Evolutionary conservation across 352 stramenopile genomes (phyloP).

Genomic region (Phytophthora colocasiae): DNA sequence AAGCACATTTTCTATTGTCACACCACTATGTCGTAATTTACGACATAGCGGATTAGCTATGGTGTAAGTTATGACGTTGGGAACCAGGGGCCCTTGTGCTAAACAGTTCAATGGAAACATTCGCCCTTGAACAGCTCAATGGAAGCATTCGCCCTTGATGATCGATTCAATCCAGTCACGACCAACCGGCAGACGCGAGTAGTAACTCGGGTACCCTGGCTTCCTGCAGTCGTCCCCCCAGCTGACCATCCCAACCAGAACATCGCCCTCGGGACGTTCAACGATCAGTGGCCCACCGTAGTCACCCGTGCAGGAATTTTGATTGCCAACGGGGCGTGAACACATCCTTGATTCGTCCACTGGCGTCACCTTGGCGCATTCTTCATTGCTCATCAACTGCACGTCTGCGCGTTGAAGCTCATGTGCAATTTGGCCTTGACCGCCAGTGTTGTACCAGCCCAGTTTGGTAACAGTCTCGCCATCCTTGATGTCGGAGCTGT

Average conservation of each 20-base stretch:
- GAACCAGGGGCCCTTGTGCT: too few species aligned
- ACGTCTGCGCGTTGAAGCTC: constrained; percentile 50
- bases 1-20: too few species aligned
- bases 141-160: constrained; percentile 5
- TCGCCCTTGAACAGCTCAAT: not conserved
- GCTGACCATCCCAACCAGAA: constrained; percentile 52
- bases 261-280: constrained; percentile 29
- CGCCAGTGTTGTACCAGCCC: constrained; percentile 41
- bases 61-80: too few species aligned
- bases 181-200: constrained; percentile 47
- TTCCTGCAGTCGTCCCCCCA: constrained; percentile 55
- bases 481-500: constrained; percentile 37
- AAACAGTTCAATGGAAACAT: too few species aligned
- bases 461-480: constrained; percentile 38
- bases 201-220: constrained; percentile 49
- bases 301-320: constrained; percentile 55
- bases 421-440: constrained; percentile 14
- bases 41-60: too few species aligned
- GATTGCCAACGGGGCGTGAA: constrained; percentile 32
- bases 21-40: too few species aligned
- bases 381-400: constrained; percentile 38
- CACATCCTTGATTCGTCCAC: constrained; percentile 53
- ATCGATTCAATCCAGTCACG: constrained; percentile 44
- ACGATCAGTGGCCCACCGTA: constrained; percentile 57
- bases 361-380: constrained; percentile 37